phyloP scores from a whole-genome alignment of 768 basidiomycete species.

The Tulasnella sp. region DNA sequence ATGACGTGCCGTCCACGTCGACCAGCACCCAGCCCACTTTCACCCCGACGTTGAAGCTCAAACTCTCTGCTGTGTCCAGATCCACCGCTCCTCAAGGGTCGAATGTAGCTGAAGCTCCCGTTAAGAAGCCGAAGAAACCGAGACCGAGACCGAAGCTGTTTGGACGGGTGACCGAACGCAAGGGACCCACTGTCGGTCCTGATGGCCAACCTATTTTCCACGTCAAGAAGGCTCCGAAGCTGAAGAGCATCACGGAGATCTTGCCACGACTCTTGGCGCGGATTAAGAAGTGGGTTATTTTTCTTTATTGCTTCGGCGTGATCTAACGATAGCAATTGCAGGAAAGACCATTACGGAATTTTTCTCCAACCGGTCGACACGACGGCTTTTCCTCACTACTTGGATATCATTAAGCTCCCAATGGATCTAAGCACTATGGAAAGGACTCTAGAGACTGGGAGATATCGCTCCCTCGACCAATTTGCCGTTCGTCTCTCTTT shows the following conservation, averaged over 20 bases:
- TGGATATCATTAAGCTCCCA: conserved; percentile 73
- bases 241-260: conserved; percentile 80
- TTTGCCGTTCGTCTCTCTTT: conserved; percentile 60
- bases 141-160: conserved; percentile 17
- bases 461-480: conserved; percentile 79
- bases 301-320: neutral
- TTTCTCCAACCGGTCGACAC: conserved; percentile 71
- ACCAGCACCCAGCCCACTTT: neutral
- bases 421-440: conserved; percentile 94
- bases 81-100: neutral
- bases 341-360: conserved; percentile 87
- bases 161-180: conserved; percentile 6
- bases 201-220: conserved; percentile 11
- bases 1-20: neutral
- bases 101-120: neutral
- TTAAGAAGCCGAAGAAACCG: conserved; percentile 6
- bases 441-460: conserved; percentile 72
- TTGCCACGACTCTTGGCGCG: conserved; percentile 65
- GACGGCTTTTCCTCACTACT: conserved; percentile 61
- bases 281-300: conserved; percentile 67
- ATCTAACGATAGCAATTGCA: conserved; percentile 40
- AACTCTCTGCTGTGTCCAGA: neutral
- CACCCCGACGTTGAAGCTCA: conserved; percentile 2
- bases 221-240: conserved; percentile 60
- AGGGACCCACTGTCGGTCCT: neutral